A percentile compares a stretch with the other conserved stretches of the same genome.
Evolutionary conservation across 129 eudicot species (phyloP).

Genomic region (Oenanthe sinensis): DNA sequence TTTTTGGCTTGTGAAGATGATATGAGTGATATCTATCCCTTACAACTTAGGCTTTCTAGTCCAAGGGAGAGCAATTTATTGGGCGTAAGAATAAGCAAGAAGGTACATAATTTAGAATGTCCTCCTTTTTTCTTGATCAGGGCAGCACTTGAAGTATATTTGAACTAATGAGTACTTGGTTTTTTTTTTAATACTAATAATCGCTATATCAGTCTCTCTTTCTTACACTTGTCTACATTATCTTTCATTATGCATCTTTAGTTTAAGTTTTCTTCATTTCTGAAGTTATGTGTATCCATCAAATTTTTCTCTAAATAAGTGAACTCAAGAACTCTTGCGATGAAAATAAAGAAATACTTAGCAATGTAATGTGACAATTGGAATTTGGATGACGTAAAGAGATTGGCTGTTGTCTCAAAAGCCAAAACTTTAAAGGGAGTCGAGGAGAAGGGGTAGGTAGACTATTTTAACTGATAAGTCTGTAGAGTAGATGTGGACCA

Average conservation of each 20-base stretch:
- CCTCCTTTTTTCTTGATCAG: background rate
- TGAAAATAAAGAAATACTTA: no score
- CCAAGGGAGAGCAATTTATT: conserved; percentile 53
- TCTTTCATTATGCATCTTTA: background rate
- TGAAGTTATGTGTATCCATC: no score
- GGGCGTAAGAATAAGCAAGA: conserved; percentile 80
- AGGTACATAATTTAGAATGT: conserved; percentile 37
- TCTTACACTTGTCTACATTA: background rate
- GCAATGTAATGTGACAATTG: background rate
- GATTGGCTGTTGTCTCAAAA: background rate
- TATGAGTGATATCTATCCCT: conserved; percentile 89
- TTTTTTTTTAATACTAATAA: background rate
- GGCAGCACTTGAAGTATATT: background rate
- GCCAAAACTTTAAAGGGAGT: background rate
- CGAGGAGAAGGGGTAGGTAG: background rate
- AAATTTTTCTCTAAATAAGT: no score
- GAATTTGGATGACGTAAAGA: background rate
- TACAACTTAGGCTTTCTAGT: conserved; percentile 88
- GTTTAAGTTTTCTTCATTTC: no score
- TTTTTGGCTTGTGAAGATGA: conserved; percentile 55
- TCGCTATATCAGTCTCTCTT: no score
- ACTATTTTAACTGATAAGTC: background rate
- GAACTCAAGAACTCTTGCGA: no score
- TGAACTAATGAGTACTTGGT: background rate
- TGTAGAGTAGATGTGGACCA: background rate